Evolutionary conservation across 768 basidiomycete genomes (phyloP), one percentile per base, ranked within the genome.

Genomic region (Chiua virens): DNA sequence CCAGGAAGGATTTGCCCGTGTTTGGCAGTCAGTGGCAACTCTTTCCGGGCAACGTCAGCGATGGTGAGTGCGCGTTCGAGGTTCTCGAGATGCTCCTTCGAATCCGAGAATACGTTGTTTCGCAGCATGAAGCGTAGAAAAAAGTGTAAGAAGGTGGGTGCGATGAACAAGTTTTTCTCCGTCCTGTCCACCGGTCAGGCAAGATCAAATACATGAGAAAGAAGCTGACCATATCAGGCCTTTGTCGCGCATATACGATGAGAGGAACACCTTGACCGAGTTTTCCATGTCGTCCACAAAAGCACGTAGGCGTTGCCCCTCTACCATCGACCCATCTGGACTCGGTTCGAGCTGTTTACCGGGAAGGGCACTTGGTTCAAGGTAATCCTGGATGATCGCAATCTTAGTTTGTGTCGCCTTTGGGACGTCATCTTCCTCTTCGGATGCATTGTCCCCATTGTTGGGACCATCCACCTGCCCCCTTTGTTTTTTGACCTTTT

Each of bases 231-330:
- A 89, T 50, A 83, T 75, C 30, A 87, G 67, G 15, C 89, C 89
- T 47, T 80, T 79, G 47, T 81, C 75, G 22, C 79, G 71, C 69
- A 82, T 82, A 58, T 85, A 79, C 2, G 85, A 86, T 2, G 86
- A 85, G 52, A 92, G 70, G 66, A 89, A 92, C 14, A 88, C 73
- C 52, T 75, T 82, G 56, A 85, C 69, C 32, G 74, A 66, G n/a
- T 64, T 66, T 53, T 82, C 85, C 8, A 88, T 85, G 47, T 87
- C 75, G 28, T 78, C 67, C 47, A 89, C 58, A 63, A 92, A 92
- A 2, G 68, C 60, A 4, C 72, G 60, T 50, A 83, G 68, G 62
- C 70, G 52, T 6, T 46, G 48, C 13, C 47, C 45, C 40, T 61
- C 57, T 18, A 45, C 21, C 5, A 50, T 53, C 7, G 54, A 53